phyloP scores from a whole-genome alignment of 2,329 filamentous ascomycete species.

The Penicillium psychrosexuale region DNA sequence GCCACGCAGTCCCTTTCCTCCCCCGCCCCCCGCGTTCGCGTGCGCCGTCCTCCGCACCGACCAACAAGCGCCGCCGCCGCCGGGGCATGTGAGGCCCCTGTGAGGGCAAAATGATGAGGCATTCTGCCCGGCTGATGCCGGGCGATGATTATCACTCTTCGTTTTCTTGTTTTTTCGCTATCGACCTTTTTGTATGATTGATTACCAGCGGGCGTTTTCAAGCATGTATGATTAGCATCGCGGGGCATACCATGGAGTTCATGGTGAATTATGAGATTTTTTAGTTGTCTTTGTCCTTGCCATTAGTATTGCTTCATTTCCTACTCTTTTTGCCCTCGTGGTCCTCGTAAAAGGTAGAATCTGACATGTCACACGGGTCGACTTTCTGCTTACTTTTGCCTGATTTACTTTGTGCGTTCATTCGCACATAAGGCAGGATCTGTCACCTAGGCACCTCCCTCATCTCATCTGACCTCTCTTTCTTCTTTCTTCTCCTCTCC shows the following conservation, averaged over 20 bases:
- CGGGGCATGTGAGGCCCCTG: background rate
- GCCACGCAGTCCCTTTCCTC: background rate
- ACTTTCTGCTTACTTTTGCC: background rate
- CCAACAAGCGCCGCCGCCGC: constrained; percentile 1
- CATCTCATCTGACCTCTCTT: no score
- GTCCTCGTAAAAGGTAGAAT: background rate
- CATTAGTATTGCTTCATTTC: background rate
- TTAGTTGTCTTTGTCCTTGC: background rate
- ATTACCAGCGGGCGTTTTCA: constrained; percentile 4
- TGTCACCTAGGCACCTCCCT: no score
- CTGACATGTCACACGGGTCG: background rate
- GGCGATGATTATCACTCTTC: background rate
- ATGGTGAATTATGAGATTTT: background rate
- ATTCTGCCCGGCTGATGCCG: background rate
- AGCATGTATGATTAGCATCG: constrained; percentile 5
- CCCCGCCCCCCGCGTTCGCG: background rate
- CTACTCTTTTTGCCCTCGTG: background rate
- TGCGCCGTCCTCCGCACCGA: background rate
- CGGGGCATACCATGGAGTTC: constrained; percentile 5
- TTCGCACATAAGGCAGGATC: no score
- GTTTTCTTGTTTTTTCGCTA: background rate
- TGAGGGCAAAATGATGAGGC: background rate
- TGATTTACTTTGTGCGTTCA: background rate
- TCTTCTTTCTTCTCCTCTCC: no score
- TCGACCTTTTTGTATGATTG: background rate